Conservation (phyloP, 345 rosid species). For the Salix koriyanagi region DNA sequence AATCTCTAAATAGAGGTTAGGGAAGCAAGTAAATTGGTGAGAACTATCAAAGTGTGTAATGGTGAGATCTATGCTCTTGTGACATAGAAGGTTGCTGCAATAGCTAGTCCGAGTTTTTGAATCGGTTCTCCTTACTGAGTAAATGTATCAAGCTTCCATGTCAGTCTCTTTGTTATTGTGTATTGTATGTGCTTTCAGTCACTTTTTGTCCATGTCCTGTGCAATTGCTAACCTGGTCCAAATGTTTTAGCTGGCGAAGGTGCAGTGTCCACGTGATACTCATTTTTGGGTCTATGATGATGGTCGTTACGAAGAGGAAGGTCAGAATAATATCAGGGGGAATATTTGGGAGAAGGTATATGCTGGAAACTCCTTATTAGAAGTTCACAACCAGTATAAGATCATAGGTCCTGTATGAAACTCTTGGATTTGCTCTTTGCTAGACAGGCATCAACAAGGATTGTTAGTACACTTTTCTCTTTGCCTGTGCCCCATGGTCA, state of each 20-base stretch:
- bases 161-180: background rate
- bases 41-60: background rate
- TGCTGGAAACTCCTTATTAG: constrained; percentile 4
- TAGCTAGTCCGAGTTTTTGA: background rate
- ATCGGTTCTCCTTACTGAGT: background rate
- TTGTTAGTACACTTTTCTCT: constrained; percentile 74
- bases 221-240: constrained; percentile 1
- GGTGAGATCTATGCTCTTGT: background rate
- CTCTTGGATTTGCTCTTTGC: constrained; percentile 27
- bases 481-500: constrained; percentile 83
- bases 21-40: background rate
- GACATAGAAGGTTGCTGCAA: background rate
- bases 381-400: background rate
- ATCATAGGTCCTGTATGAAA: constrained; percentile 16
- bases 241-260: constrained; percentile 58
- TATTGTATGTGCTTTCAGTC: background rate
- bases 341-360: constrained; percentile 82
- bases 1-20: background rate
- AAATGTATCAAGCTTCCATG: background rate
- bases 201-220: background rate
- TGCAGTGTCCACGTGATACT: constrained; percentile 76
- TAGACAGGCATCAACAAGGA: constrained; percentile 87
- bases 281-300: constrained; percentile 89
- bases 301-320: constrained; percentile 85
- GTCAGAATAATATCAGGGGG: constrained; percentile 76